These are phyloP conservation scores for Irpex sp. DNA, from an alignment of 1,284 basidiomycete species.

Conservation along the genomic window DNA sequence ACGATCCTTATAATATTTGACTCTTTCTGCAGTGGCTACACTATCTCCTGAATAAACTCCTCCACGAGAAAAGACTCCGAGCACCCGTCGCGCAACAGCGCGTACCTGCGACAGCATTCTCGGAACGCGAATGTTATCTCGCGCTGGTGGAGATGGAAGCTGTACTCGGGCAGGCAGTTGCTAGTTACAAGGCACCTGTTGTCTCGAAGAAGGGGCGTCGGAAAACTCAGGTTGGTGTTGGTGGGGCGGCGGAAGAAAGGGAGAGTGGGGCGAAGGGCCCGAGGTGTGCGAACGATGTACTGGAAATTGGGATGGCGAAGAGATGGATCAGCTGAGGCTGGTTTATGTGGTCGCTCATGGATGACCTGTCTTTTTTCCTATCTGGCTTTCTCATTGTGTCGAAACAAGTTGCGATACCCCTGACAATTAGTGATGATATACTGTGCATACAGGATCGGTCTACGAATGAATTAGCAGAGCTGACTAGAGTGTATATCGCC, in stretches of 20 bases:
- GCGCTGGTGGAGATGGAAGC: constrained; percentile 55
- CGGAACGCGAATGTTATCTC: constrained; percentile 58
- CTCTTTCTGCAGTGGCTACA: constrained; percentile 68
- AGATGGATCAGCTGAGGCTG: constrained; percentile 41
- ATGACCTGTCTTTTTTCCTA: too few relatives aligned
- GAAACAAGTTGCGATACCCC: too few relatives aligned
- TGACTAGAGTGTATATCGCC: too few relatives aligned
- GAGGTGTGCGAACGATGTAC: constrained; percentile 48
- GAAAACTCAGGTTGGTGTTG: constrained; percentile 32
- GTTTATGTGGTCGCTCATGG: not conserved
- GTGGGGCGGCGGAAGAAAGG: constrained; percentile 1
- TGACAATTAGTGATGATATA: too few relatives aligned
- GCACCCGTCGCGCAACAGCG: constrained; percentile 34
- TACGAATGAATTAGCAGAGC: too few relatives aligned
- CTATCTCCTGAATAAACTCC: constrained; percentile 70
- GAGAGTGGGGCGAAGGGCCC: constrained; percentile 24
- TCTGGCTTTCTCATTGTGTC: too few relatives aligned
- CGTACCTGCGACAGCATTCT: constrained; percentile 30
- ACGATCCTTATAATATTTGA: not conserved
- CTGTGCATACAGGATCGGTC: too few relatives aligned
- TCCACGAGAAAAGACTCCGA: constrained; percentile 65
- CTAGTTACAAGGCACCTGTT: constrained; percentile 19
- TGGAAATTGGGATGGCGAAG: constrained; percentile 46
- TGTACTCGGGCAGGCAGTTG: constrained; percentile 41
- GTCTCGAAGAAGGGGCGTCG: constrained; percentile 32